Conservation (phyloP, 192 early-diverging fungal species). For the Coemansia sp. region DNA sequence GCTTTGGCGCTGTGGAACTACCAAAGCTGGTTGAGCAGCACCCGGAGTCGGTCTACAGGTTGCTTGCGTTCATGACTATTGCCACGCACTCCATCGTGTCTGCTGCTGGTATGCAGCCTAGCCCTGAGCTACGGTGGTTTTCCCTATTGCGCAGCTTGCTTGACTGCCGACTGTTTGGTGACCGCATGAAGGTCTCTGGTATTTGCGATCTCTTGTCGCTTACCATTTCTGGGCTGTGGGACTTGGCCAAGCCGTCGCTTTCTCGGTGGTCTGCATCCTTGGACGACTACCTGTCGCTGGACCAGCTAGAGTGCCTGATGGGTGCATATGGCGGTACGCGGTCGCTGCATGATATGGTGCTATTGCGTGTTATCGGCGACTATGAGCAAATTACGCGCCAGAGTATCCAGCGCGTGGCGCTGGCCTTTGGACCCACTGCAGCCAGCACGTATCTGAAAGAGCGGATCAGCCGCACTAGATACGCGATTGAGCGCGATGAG, state of each 20-base stretch:
- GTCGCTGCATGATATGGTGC: slow-evolving; percentile 17
- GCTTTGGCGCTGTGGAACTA: slow-evolving; percentile 3
- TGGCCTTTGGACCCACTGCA: slow-evolving; percentile 42
- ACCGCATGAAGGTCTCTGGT: slow-evolving; percentile 11
- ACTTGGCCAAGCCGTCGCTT: slow-evolving; percentile 28
- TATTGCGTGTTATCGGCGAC: slow-evolving; percentile 26
- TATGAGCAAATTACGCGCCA: slow-evolving; percentile 44
- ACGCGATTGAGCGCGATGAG: slow-evolving; percentile 41
- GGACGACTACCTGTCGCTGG: slow-evolving; percentile 39
- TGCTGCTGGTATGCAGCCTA: neutral
- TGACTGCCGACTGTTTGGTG: slow-evolving; percentile 31
- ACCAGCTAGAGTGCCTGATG: slow-evolving; percentile 44
- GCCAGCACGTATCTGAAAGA: slow-evolving; percentile 17
- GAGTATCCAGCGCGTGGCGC: slow-evolving; percentile 36
- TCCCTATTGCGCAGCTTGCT: slow-evolving; percentile 20
- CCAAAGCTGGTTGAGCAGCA: neutral
- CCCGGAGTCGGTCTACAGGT: slow-evolving; percentile 17
- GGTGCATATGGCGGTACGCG: slow-evolving; percentile 41
- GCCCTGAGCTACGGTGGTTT: slow-evolving; percentile 23
- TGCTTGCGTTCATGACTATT: slow-evolving; percentile 16
- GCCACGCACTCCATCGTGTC: neutral
- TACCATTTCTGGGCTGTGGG: slow-evolving; percentile 26
- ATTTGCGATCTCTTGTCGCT: slow-evolving; percentile 17
- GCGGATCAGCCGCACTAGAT: slow-evolving; percentile 24
- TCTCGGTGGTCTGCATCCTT: slow-evolving; percentile 47